Evolutionary conservation across 129 eudicot species (phyloP).

Genomic region (Helianthus annuus): DNA sequence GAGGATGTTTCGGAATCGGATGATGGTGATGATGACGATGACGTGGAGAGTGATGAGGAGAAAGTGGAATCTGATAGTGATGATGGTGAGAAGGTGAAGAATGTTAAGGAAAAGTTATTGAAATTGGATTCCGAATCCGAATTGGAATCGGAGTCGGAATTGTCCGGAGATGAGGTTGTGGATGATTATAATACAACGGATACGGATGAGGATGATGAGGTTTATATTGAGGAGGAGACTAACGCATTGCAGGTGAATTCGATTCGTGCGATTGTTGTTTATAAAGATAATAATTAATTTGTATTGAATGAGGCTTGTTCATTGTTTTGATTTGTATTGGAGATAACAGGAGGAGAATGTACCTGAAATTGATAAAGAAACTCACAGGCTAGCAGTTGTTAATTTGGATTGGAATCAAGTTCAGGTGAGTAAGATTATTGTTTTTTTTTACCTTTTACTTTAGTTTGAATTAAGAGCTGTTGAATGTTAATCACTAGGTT

Average conservation of each 20-base stretch:
- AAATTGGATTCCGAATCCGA: conserved; percentile 30
- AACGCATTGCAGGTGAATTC: conserved; percentile 26
- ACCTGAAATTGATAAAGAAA: conserved; percentile 82
- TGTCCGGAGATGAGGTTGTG: background rate
- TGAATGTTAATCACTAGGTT: conserved; percentile 1
- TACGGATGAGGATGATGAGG: conserved; percentile 54
- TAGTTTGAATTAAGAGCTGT: background rate
- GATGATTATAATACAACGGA: conserved; percentile 50
- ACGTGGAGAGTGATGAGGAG: conserved; percentile 13
- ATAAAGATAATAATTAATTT: background rate
- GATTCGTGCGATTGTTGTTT: background rate
- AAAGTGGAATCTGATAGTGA: conserved; percentile 23
- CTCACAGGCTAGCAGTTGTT: conserved; percentile 79
- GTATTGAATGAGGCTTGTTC: background rate
- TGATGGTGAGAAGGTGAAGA: conserved; percentile 25
- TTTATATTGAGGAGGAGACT: conserved; percentile 45
- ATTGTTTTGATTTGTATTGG: conserved; percentile 2
- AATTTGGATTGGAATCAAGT: conserved; percentile 93
- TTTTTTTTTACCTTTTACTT: background rate
- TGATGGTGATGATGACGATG: conserved; percentile 5
- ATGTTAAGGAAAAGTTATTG: conserved; percentile 7
- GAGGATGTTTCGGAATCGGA: conserved; percentile 14
- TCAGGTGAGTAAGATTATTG: conserved; percentile 41
- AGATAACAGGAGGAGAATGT: conserved; percentile 63
- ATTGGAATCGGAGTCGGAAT: conserved; percentile 3